Evolutionary conservation across 495 filamentous ascomycete genomes (phyloP).

Genomic region (Hamigera avellanea): DNA sequence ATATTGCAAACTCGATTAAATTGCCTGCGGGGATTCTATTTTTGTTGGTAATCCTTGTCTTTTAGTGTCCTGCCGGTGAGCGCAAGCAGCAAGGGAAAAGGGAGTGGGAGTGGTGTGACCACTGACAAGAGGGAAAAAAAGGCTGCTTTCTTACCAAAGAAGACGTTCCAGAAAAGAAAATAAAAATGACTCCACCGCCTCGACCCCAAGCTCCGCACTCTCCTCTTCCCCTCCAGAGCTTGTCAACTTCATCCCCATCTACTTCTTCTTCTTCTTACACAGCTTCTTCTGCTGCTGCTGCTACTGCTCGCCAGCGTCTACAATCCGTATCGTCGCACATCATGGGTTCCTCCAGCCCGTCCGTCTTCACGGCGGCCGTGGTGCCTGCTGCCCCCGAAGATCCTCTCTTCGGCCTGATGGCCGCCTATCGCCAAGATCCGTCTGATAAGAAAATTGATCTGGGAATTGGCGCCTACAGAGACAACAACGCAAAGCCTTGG

Average conservation of each 20-base stretch:
- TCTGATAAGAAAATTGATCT: slow-evolving; percentile 87
- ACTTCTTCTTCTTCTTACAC: slow-evolving; percentile 12
- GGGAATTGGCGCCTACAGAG: slow-evolving; percentile 93
- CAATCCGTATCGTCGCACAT: slow-evolving; percentile 32
- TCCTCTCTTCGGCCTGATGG: slow-evolving; percentile 87
- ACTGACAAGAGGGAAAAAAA: no score
- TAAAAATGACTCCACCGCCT: slow-evolving; percentile 7
- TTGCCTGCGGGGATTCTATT: no score
- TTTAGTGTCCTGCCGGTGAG: slow-evolving; percentile 11
- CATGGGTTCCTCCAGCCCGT: slow-evolving; percentile 35
- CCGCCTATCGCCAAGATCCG: slow-evolving; percentile 74
- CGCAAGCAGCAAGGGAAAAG: slow-evolving; percentile 10
- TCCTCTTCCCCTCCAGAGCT: neutral
- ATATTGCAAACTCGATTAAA: no score
- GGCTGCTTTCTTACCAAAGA: no score
- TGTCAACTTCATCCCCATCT: slow-evolving; percentile 6
- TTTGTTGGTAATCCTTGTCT: no score
- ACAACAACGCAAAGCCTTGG: slow-evolving; percentile 97
- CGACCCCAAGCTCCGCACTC: neutral
- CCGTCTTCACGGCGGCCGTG: slow-evolving; percentile 64
- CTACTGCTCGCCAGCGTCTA: slow-evolving; percentile 25
- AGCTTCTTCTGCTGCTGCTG: slow-evolving; percentile 4
- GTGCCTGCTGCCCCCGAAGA: slow-evolving; percentile 92
- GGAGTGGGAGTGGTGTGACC: slow-evolving; percentile 12
- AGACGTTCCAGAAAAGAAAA: no score